Percentiles rank a stretch among this genome's conserved stretches.
Evolutionary conservation across 2,329 filamentous ascomycete genomes (phyloP).

Genomic region (Ascochyta lentis): DNA sequence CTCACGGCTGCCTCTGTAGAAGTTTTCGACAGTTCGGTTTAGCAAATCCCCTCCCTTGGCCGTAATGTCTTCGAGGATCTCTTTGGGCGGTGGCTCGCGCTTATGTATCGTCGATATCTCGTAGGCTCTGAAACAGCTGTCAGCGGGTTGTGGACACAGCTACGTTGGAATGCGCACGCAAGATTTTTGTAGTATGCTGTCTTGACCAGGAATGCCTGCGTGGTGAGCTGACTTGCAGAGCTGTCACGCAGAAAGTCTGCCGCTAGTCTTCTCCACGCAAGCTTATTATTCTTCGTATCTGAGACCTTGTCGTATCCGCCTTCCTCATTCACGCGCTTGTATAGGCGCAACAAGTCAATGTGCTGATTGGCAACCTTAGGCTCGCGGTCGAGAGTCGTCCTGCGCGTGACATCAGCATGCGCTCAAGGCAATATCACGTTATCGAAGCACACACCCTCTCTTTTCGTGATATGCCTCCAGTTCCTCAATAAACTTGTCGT

Average conservation of each 20-base stretch:
- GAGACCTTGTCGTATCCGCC: conserved; percentile 85
- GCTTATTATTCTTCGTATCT: conserved; percentile 73
- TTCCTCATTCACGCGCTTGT: conserved; percentile 75
- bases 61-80: conserved; percentile 80
- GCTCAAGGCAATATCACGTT: conserved; percentile 28
- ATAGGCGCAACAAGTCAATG: conserved; percentile 79
- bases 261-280: conserved; percentile 83
- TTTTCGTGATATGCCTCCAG: conserved; percentile 77
- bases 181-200: conserved; percentile 90
- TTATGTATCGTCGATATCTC: conserved; percentile 81
- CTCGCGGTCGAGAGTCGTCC: conserved; percentile 77
- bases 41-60: conserved; percentile 84
- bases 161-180: conserved; percentile 55
- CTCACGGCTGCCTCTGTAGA: conserved; percentile 58
- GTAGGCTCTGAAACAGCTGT: conserved; percentile 63
- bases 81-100: conserved; percentile 82
- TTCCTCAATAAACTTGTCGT: conserved; percentile 78
- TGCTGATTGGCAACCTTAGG: conserved; percentile 80
- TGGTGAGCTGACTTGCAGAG: conserved; percentile 69
- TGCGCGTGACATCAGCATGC: conserved; percentile 42
- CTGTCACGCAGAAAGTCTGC: conserved; percentile 77
- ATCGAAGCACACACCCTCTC: conserved; percentile 63
- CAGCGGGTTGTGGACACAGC: conserved; percentile 16
- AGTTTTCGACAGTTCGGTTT: conserved; percentile 80
- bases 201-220: conserved; percentile 86